These are phyloP conservation scores for Dacryopinax primogenitus DNA, from an alignment of 768 basidiomycete genomes.

Conservation along the genomic window DNA sequence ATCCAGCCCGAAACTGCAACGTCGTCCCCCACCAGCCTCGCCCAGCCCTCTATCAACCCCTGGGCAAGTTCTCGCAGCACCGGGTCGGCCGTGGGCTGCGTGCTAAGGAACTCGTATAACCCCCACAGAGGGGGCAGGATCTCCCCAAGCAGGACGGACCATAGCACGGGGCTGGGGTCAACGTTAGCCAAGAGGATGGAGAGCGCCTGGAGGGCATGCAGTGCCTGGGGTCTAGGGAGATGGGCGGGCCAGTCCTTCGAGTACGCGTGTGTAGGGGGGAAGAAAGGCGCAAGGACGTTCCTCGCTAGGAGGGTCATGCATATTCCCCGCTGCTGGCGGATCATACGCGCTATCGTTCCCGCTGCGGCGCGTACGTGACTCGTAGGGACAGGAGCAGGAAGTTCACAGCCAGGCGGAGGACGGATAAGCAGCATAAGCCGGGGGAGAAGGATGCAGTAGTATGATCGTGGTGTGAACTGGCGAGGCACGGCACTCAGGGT, in stretches of 20 bases:
- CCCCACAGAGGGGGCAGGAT: slow-evolving; percentile 56
- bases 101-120: slow-evolving; percentile 43
- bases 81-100: slow-evolving; percentile 45
- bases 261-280: slow-evolving; percentile 18
- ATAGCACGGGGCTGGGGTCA: slow-evolving; percentile 61
- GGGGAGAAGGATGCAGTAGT: not conserved
- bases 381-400: slow-evolving; percentile 28
- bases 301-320: slow-evolving; percentile 29
- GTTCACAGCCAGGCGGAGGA: too few relatives aligned
- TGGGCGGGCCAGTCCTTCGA: slow-evolving; percentile 25
- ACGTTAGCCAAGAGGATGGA: slow-evolving; percentile 53
- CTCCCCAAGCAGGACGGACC: slow-evolving; percentile 52
- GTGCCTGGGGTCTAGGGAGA: slow-evolving; percentile 28
- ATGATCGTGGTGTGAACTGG: slow-evolving; percentile 37
- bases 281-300: slow-evolving; percentile 43
- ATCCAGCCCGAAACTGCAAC: slow-evolving; percentile 48
- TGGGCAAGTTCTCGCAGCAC: slow-evolving; percentile 44
- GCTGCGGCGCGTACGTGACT: slow-evolving; percentile 49
- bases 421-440: slow-evolving; percentile 3
- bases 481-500: slow-evolving; percentile 50
- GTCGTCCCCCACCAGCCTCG: slow-evolving; percentile 41
- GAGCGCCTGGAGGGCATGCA: slow-evolving; percentile 25
- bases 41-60: slow-evolving; percentile 63
- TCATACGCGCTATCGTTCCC: slow-evolving; percentile 54
- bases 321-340: not conserved